Base-by-base conservation (phyloP, 73 alveolate genomes). In the Breviolum minutum region DNA sequence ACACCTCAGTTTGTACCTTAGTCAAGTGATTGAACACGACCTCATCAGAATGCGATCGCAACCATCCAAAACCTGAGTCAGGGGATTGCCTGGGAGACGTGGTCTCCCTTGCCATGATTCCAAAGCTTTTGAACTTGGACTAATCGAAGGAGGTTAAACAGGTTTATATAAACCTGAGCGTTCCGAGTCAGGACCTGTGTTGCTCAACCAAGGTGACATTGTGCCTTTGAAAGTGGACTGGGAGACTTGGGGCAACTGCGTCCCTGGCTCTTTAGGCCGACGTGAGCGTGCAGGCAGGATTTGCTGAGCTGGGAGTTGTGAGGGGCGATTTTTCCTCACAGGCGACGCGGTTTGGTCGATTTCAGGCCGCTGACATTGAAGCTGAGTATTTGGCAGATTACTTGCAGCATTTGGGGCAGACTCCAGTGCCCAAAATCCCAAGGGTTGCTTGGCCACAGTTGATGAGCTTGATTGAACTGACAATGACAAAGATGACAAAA, bases 221-320 rank as follows among this genome's bases (percentile, higher is more conserved):
- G 96, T 90, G 32, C 87, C 96, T 54, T n/a, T 71, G 87, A 60
- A 90, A 60, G 96, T 90, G 30, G 88, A 90, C 96, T 90, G 96
- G 96, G 87, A 90, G 63, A 69, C 63, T 24, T 90, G 96, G 96
- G 96, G 96, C 62, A 17, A 71, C 26, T 90, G 96, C 63, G 84
- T 73, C 76, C 87, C 96, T 16, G 96, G 96, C 76, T 69, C 96
- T 22, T 74, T 90, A 74, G 40, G 77, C n/a, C 86, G 96, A 22
- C 94, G 63, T 27, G 92, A 83, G 19, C 92, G 92, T 61, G 92
- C 92, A 83, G 92, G 90, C 71, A 8, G 13, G 87, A 63, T 17
- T 17, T 14, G 77, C 77, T 68, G 24, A 68, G 77, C 24, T 0
- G 77, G 77, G 77, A 68, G 77, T 68, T 14, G 17, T 14, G 77